Evolutionary conservation across 2,329 filamentous ascomycete genomes (phyloP).

Genomic region (Malbranchea zuffiana): DNA sequence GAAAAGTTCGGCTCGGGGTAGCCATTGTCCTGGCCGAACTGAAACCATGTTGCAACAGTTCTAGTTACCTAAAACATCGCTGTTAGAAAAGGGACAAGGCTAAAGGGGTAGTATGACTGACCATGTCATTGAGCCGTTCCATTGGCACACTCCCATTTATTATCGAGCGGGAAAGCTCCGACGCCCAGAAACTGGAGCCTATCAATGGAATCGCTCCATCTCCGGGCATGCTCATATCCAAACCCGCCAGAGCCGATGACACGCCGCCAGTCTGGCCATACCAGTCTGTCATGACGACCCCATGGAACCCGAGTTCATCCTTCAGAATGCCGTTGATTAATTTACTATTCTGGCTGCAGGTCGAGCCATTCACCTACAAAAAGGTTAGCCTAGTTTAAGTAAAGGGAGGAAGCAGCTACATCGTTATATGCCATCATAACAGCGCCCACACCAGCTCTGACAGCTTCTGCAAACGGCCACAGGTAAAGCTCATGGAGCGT

Average conservation of each 20-base stretch:
- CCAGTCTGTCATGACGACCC: conserved; percentile 62
- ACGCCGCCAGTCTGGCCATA: conserved; percentile 51
- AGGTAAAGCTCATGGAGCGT: conserved; percentile 38
- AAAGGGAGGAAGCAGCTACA: conserved; percentile 17
- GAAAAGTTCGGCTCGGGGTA: conserved; percentile 50
- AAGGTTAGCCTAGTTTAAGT: neutral
- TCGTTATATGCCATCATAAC: conserved; percentile 37
- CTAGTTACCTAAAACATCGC: conserved; percentile 36
- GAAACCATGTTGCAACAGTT: conserved; percentile 48
- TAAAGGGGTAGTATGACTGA: conserved; percentile 15
- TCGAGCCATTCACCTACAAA: conserved; percentile 52
- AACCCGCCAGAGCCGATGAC: conserved; percentile 48
- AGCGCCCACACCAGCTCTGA: conserved; percentile 39
- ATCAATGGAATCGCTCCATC: conserved; percentile 44
- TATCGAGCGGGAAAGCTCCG: conserved; percentile 44
- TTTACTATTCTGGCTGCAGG: conserved; percentile 57
- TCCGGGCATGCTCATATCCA: conserved; percentile 63
- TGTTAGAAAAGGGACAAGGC: neutral
- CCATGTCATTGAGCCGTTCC: conserved; percentile 44
- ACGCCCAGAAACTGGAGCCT: conserved; percentile 45
- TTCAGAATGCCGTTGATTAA: conserved; percentile 60
- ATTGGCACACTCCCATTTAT: conserved; percentile 49
- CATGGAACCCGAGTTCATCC: conserved; percentile 63
- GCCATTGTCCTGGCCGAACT: conserved; percentile 46
- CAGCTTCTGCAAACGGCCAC: conserved; percentile 43